Conservation (phyloP, 345 rosid species). For the Rhodamnia rubescens region DNA sequence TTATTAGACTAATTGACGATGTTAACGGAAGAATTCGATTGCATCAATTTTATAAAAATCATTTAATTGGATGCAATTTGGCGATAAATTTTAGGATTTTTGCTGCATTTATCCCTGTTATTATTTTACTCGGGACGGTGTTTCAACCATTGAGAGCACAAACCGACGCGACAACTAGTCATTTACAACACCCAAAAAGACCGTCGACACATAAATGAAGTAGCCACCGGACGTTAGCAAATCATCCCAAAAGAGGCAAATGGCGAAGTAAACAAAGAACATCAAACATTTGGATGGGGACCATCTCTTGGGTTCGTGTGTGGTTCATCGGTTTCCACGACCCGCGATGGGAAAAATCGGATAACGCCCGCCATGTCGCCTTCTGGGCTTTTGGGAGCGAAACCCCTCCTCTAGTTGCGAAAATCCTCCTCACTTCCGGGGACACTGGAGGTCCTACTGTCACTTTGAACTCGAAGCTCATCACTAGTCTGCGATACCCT, state of each 20-base stretch:
- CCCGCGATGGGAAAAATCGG: not conserved
- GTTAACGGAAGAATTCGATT: too few relatives aligned
- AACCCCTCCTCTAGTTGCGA: not conserved
- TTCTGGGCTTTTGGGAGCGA: not conserved
- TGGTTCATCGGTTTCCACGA: constrained; percentile 34
- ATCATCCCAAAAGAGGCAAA: not conserved
- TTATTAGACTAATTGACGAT: too few relatives aligned
- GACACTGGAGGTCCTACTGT: not conserved
- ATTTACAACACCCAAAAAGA: too few relatives aligned
- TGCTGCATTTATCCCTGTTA: too few relatives aligned
- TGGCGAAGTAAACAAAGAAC: not conserved
- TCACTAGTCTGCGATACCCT: not conserved
- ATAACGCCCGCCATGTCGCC: not conserved
- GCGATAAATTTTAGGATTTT: too few relatives aligned
- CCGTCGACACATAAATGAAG: too few relatives aligned
- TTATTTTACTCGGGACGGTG: too few relatives aligned
- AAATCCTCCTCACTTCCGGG: not conserved
- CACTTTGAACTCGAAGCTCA: not conserved
- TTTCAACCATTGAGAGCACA: too few relatives aligned
- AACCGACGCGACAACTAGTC: too few relatives aligned
- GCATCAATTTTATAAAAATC: too few relatives aligned
- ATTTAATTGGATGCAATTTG: too few relatives aligned
- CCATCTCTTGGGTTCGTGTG: constrained; percentile 1
- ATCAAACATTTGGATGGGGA: not conserved
- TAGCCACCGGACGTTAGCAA: not conserved